Conservation (phyloP, 345 rosid genomes). For the Noccaea caerulescens region DNA sequence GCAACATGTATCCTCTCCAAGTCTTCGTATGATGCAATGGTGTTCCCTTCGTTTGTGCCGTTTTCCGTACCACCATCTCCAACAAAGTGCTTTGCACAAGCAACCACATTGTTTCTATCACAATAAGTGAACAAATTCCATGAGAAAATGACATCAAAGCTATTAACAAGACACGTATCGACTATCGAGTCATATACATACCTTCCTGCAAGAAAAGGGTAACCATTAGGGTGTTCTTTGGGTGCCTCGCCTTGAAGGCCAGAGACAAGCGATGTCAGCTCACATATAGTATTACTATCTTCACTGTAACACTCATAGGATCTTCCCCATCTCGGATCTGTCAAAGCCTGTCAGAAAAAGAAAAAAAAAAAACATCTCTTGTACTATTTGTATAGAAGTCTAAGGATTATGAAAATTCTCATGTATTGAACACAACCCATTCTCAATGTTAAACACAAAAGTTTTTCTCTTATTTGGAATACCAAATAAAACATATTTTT, state of each 20-base stretch:
- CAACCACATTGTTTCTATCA: conserved; percentile 72
- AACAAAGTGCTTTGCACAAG: conserved; percentile 89
- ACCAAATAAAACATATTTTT: not conserved
- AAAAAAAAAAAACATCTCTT: not conserved
- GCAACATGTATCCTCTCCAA: conserved; percentile 73
- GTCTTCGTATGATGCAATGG: conserved; percentile 56
- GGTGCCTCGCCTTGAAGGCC: conserved; percentile 89
- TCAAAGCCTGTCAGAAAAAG: conserved; percentile 8
- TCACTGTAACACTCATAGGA: conserved; percentile 88
- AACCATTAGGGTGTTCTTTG: conserved; percentile 50
- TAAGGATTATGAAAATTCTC: not conserved
- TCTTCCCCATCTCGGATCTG: conserved; percentile 95
- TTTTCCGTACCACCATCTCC: conserved; percentile 90
- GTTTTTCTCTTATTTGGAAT: not conserved
- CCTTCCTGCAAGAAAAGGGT: conserved; percentile 74
- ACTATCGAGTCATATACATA: conserved; percentile 38
- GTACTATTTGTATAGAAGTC: not conserved
- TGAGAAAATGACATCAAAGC: not conserved
- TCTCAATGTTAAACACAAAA: not conserved
- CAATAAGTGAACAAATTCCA: not conserved
- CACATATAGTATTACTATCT: conserved; percentile 56
- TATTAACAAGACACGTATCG: not conserved
- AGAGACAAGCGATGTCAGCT: conserved; percentile 63
- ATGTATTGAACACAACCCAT: conserved; percentile 4
- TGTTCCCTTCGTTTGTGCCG: conserved; percentile 79